Evolutionary conservation across 768 basidiomycete species (phyloP).

Genomic region (Mycena maculata): DNA sequence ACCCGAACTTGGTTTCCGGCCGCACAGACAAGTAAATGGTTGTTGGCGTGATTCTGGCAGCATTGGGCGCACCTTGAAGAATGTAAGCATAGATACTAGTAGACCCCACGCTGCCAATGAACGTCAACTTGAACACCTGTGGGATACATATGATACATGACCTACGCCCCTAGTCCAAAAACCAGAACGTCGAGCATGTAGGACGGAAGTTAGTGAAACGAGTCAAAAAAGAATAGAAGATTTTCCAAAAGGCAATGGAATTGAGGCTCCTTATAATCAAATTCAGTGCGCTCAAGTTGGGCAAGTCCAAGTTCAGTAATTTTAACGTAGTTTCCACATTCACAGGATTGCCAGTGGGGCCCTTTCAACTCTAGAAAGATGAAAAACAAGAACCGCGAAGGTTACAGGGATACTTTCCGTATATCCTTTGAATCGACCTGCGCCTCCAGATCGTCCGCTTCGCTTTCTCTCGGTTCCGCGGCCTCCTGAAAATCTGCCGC

Average conservation of each 20-base stretch:
- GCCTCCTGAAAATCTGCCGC: background rate
- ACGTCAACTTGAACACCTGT: background rate
- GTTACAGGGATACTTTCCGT: too few species aligned
- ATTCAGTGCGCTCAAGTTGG: too few species aligned
- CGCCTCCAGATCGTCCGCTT: background rate
- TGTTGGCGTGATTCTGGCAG: background rate
- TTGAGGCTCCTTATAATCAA: too few species aligned
- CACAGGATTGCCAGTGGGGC: too few species aligned
- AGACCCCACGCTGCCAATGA: constrained; percentile 10
- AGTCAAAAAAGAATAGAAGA: too few species aligned
- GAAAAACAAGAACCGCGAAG: too few species aligned
- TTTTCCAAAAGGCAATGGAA: too few species aligned
- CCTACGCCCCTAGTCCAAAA: constrained; percentile 28
- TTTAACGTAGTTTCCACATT: too few species aligned
- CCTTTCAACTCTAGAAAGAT: too few species aligned
- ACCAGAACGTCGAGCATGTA: constrained; percentile 20
- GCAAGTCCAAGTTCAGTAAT: too few species aligned
- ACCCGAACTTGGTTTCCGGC: constrained; percentile 24
- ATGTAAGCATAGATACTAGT: constrained; percentile 26
- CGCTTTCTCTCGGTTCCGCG: too few species aligned
- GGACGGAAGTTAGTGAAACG: background rate
- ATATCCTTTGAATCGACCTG: too few species aligned
- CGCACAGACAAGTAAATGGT: background rate
- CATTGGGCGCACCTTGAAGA: constrained; percentile 8
- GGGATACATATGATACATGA: background rate